Base-by-base conservation (phyloP, 176 grass and related monocot genomes). In the Thinopyrum elongatum region DNA sequence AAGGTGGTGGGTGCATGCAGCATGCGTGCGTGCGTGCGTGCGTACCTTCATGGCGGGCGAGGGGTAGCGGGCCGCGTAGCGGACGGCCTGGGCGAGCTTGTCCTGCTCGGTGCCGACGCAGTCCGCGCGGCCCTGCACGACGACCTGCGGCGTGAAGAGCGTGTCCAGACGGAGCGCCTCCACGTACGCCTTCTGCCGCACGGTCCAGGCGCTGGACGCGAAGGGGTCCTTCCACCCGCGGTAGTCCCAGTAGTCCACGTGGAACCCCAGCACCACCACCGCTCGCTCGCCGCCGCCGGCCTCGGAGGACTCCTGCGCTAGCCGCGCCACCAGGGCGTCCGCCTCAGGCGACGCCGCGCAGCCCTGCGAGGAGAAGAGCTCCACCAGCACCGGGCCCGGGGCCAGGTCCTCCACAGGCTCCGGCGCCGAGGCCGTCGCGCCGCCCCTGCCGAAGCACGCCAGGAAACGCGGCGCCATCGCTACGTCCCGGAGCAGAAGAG, bases 241-340 rank as follows among this genome's bases (percentile, higher is more conserved):
- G 84, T 98, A 91, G 83, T 98, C 93, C 93, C 93, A 95, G 77
- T 95, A 95, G 71, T 98, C 96, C n/a, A 98, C 93, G 88, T 98
- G 96, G 91, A 98, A 95, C 11, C 78, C 91, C 59, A 98, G 86
- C 78, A 92, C 92, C 55, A 93, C 90, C 62, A 95, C 88, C 12
- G 55, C 65, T 14, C 61, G 70, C 39, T 76, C 26, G 9, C 79
- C 91, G 21, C 21, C 66, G 39, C 10, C 62, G 6, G 74, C 17
- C 33, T 67, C 65, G 29, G 65, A 38, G 42, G 59, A 77, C 11
- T 92, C 84, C 30, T 90, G 89, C 19, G 85, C 90, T 36, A 98
- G 74, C 21, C 91, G 77, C 26, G 91, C 86, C 41, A 29, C 91
- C 84, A 95, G 87, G 17, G 86, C 90, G 88, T 98, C 93, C 2